These are phyloP conservation scores for Chaetoceros muelleri DNA, from an alignment of 108 stramenopile genomes.

Conservation along the genomic window DNA sequence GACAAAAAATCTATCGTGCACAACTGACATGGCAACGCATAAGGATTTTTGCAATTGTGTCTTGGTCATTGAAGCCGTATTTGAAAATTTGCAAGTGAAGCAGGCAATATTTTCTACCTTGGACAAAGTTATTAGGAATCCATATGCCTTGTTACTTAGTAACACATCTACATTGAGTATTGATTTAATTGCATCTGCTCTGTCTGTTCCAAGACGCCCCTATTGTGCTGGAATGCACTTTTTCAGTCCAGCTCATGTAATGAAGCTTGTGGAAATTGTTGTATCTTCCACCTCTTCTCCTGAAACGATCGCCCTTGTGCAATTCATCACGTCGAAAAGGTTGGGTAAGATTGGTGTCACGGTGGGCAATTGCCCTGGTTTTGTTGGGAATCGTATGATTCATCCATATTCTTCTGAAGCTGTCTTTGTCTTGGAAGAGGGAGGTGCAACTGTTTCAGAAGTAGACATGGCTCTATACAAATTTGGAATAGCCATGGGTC, in stretches of 20 bases:
- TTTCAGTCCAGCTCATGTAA: slow-evolving; percentile 90
- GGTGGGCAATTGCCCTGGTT: slow-evolving; percentile 96
- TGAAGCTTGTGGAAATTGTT: slow-evolving; percentile 94
- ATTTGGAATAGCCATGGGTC: slow-evolving; percentile 84
- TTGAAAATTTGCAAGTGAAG: slow-evolving; percentile 91
- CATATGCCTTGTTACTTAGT: slow-evolving; percentile 30
- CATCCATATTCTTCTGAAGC: slow-evolving; percentile 76
- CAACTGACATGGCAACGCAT: slow-evolving; percentile 24
- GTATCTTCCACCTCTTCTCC: slow-evolving; percentile 40
- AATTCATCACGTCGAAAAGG: slow-evolving; percentile 55
- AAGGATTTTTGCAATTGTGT: slow-evolving; percentile 37
- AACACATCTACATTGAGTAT: slow-evolving; percentile 92
- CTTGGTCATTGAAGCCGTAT: slow-evolving; percentile 92
- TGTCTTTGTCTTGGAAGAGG: slow-evolving; percentile 46
- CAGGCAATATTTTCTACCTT: slow-evolving; percentile 79
- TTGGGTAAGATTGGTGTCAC: slow-evolving; percentile 90
- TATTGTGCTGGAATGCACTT: slow-evolving; percentile 94
- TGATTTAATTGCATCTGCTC: slow-evolving; percentile 79
- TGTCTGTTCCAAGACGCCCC: slow-evolving; percentile 35
- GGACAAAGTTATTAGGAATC: slow-evolving; percentile 61
- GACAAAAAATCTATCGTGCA: slow-evolving; percentile 10
- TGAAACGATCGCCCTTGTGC: slow-evolving; percentile 62
- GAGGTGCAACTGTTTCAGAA: slow-evolving; percentile 37
- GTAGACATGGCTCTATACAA: slow-evolving; percentile 64
- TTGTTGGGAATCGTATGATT: slow-evolving; percentile 95